Conservation (phyloP, 2,329 filamentous ascomycete species). For the Ophiostoma ulmi region DNA sequence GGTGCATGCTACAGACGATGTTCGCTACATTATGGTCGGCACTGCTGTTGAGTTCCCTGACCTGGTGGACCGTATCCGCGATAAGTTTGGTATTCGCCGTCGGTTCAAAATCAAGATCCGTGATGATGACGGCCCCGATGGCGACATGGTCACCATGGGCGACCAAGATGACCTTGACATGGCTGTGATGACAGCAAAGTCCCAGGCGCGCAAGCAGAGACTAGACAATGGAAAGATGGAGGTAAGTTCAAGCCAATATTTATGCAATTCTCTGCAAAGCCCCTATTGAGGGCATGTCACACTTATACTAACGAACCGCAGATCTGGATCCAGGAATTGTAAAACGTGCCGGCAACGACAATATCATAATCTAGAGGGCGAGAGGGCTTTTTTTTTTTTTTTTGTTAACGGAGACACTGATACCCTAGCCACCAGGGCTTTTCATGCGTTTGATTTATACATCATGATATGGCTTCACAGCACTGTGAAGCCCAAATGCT, state of each 20-base stretch:
- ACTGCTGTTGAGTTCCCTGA: conserved; percentile 68
- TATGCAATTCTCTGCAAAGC: background rate
- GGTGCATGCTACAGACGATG: conserved; percentile 76
- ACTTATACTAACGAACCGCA: conserved; percentile 29
- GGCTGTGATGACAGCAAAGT: conserved; percentile 66
- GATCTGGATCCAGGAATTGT: conserved; percentile 35
- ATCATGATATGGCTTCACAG: background rate
- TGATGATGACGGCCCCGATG: conserved; percentile 66
- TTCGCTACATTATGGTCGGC: conserved; percentile 84
- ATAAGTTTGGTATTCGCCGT: conserved; percentile 75
- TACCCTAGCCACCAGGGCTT: conserved; percentile 9
- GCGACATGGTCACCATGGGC: conserved; percentile 94
- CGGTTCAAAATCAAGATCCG: conserved; percentile 84
- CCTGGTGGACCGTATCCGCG: conserved; percentile 71
- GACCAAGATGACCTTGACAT: conserved; percentile 96
- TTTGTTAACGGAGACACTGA: conserved; percentile 12
- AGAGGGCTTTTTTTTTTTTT: background rate
- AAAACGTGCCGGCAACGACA: conserved; percentile 7
- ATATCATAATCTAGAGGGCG: background rate
- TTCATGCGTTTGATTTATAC: background rate
- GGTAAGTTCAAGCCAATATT: conserved; percentile 52
- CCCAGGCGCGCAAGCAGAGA: conserved; percentile 64
- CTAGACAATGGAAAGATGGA: conserved; percentile 90
- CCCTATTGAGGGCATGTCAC: background rate
- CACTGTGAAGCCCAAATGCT: background rate